Evolutionary conservation across 768 basidiomycete species (phyloP).

Genomic region (Postia placenta): DNA sequence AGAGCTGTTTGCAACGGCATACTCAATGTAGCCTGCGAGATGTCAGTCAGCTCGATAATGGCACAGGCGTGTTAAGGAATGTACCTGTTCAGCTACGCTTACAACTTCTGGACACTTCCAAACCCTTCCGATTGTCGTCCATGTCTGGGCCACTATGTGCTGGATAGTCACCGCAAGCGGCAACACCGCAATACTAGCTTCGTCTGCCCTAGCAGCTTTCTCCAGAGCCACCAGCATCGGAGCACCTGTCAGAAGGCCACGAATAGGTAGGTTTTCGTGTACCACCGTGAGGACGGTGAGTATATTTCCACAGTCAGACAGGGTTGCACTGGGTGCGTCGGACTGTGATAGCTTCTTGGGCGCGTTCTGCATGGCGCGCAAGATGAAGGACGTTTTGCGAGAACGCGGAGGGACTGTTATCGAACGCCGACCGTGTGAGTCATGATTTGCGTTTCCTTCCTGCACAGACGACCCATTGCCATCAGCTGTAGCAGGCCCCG

Average conservation of each 20-base stretch:
- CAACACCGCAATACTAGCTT: conserved; percentile 30
- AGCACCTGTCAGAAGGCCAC: conserved; percentile 68
- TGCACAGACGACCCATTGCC: conserved; percentile 4
- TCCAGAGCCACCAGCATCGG: conserved; percentile 86
- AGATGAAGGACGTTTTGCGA: conserved; percentile 51
- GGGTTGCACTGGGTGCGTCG: conserved; percentile 43
- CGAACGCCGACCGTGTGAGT: conserved; percentile 39
- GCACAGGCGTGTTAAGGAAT: too few species aligned
- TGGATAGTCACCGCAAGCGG: conserved; percentile 49
- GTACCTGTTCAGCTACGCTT: conserved; percentile 50
- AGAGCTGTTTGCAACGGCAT: conserved; percentile 6
- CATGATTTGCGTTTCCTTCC: conserved; percentile 10
- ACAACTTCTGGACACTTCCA: conserved; percentile 62
- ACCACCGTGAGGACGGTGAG: conserved; percentile 60
- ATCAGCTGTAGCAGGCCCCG: too few species aligned
- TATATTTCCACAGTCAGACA: conserved; percentile 72
- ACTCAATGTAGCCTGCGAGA: conserved; percentile 10
- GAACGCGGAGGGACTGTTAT: conserved; percentile 41
- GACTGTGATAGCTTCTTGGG: conserved; percentile 37
- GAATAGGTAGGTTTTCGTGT: conserved; percentile 68
- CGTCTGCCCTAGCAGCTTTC: conserved; percentile 38
- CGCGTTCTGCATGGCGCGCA: conserved; percentile 44
- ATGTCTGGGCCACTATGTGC: conserved; percentile 57
- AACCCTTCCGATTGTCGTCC: conserved; percentile 61
- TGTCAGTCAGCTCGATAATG: too few species aligned